Percentiles rank a stretch among this genome's conserved stretches.
Conservation (phyloP, 352 stramenopile species). For the Globisporangium apiculatum region DNA sequence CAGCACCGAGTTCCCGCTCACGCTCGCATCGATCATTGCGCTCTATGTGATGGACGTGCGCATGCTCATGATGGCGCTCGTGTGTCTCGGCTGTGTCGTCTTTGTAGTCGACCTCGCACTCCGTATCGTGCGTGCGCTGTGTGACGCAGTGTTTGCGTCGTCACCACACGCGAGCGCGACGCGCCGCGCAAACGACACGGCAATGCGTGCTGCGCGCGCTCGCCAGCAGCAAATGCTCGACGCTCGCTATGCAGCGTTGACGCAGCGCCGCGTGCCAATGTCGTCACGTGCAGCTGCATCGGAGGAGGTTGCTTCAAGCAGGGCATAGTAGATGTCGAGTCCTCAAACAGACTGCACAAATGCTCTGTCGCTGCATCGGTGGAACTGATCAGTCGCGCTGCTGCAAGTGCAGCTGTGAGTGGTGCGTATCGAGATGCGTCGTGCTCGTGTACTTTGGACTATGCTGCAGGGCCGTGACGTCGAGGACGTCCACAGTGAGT, state of each 20-base stretch:
- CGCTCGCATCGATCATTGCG: constrained; percentile 12
- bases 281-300: too few relatives aligned
- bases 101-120: constrained; percentile 22
- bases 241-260: not conserved
- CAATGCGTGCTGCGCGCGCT: constrained; percentile 45
- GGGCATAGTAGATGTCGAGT: too few relatives aligned
- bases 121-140: constrained; percentile 7
- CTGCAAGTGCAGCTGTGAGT: too few relatives aligned
- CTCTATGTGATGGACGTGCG: constrained; percentile 16
- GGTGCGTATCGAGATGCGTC: too few relatives aligned
- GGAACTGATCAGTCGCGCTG: too few relatives aligned
- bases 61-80: constrained; percentile 18
- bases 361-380: too few relatives aligned
- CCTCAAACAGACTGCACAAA: too few relatives aligned
- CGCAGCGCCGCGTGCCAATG: constrained; percentile 2
- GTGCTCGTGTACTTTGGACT: too few relatives aligned
- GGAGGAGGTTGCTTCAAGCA: too few relatives aligned
- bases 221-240: constrained; percentile 18
- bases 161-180: constrained; percentile 23
- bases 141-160: constrained; percentile 30
- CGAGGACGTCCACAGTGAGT: too few relatives aligned
- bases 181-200: constrained; percentile 52
- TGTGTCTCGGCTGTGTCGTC: constrained; percentile 16
- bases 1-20: constrained; percentile 22
- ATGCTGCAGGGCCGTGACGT: too few relatives aligned